Evolutionary conservation across 139 green algal species (phyloP).

Genomic region (Coelastrella sp.): DNA sequence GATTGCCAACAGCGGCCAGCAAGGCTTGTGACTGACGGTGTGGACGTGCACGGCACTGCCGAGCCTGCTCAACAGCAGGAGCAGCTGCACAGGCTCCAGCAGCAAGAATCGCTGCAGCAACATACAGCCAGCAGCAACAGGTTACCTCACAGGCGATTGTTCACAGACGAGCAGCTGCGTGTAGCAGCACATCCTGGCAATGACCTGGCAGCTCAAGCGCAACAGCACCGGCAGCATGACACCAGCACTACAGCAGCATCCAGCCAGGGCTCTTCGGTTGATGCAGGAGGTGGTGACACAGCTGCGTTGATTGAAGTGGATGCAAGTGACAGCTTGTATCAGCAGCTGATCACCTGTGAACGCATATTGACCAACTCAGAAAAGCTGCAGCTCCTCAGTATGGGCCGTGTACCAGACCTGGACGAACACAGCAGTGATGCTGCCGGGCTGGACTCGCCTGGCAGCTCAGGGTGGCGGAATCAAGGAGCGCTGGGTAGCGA

Average conservation of each 20-base stretch:
- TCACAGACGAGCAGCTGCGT: neutral
- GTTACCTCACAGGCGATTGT: neutral
- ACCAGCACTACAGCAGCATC: slow-evolving; percentile 2
- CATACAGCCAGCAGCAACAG: neutral
- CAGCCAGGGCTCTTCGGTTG: neutral
- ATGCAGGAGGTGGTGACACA: neutral
- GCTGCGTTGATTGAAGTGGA: neutral
- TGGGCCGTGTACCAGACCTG: neutral
- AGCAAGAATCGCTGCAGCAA: neutral
- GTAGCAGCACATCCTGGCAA: neutral
- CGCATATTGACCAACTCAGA: slow-evolving; percentile 19
- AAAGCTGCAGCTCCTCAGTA: slow-evolving; percentile 25
- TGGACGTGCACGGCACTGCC: neutral
- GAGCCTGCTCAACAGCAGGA: neutral
- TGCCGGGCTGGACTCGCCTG: neutral
- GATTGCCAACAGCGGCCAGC: neutral
- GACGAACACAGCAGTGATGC: neutral
- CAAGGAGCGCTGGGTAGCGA: neutral
- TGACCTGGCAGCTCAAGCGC: neutral
- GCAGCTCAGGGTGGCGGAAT: neutral
- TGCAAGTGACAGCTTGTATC: neutral
- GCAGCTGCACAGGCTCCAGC: neutral
- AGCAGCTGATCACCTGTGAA: slow-evolving; percentile 7
- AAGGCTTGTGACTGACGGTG: no score
- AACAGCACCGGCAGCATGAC: neutral